phyloP scores from a whole-genome alignment of 2,329 filamentous ascomycete genomes.

The Pseudopyricularia cyperi region DNA sequence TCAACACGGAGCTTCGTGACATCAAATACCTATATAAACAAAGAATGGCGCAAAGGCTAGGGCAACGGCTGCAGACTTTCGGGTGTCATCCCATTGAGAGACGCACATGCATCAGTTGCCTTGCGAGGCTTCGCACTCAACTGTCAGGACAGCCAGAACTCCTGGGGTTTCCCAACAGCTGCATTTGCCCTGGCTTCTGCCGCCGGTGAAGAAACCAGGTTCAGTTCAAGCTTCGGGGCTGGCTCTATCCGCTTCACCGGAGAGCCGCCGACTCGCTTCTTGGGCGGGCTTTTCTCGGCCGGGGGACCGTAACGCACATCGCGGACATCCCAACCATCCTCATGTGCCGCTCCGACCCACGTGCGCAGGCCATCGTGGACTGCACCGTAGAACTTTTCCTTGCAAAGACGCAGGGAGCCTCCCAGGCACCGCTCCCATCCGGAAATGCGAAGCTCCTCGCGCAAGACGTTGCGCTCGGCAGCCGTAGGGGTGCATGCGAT shows the following conservation, averaged over 20 bases:
- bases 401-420: conserved; percentile 73
- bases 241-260: conserved; percentile 31
- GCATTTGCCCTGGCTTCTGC: not conserved
- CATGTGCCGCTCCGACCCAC: conserved; percentile 77
- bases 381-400: conserved; percentile 91
- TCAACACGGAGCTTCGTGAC: not conserved
- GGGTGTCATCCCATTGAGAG: not conserved
- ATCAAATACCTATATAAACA: not conserved
- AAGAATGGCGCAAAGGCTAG: not conserved
- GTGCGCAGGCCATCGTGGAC: conserved; percentile 81
- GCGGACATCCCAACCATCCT: conserved; percentile 77
- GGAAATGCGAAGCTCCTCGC: conserved; percentile 65
- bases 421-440: conserved; percentile 90
- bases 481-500: conserved; percentile 64
- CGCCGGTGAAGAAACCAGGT: conserved; percentile 22
- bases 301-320: conserved; percentile 66
- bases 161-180: not conserved
- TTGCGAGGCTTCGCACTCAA: not conserved
- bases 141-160: conserved; percentile 2
- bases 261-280: conserved; percentile 11
- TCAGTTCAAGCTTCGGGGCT: conserved; percentile 48
- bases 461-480: conserved; percentile 61
- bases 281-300: conserved; percentile 24
- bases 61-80: not conserved
- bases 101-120: not conserved